Base-by-base conservation (phyloP, 1,284 basidiomycete species). In the Ustilago loliicola region DNA sequence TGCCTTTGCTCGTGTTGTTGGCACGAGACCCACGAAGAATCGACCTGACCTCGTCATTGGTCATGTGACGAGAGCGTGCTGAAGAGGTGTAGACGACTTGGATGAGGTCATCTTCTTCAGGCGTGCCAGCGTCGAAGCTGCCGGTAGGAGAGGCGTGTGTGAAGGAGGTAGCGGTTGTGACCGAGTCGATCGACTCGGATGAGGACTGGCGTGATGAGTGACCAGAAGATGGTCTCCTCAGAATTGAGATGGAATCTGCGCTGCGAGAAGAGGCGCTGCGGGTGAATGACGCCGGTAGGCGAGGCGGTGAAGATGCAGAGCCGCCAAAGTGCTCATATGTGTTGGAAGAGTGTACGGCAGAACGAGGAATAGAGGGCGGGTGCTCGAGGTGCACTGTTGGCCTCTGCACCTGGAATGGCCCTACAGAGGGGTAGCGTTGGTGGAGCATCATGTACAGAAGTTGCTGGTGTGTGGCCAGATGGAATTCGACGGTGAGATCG, bases 61-160 rank as follows among this genome's bases (percentile, higher is more conserved):
- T 32, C 54, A 77, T 53, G 30, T 68, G 58, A 38, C 77, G 70
- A 21, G 71, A 65, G 1, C 32, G 50, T 13, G 77, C 72, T 10
- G 74, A 70, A 3, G 74, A 77, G 4, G 77, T 77, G 65, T 80
- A 80, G 23, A 77, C 77, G n/a, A 77, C 53, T 54, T 80, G 77
- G 21, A 76, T 52, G 17, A 79, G 57, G 10, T 66, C 51, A 4
- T 74, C 53, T 11, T 73, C 72, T 21, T 57, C 54, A 19, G 53
- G 50, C 9, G 19, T 40, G 27, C 53, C 48, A 0, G 48, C 29
- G 36, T 66, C 64, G 36, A 61, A 23, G 25, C 57, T 67, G 25
- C 56, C 32, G 2, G 56, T 29, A 7, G 56, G 47, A 3, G 70
- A 62, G 13, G 51, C 32, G 9, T 57, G 57, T 15, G 53, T 64